A percentile compares a stretch with the other conserved stretches of the same genome.
Evolutionary conservation across 2,329 filamentous ascomycete genomes (phyloP).

Genomic region (Helminthosporium solani): DNA sequence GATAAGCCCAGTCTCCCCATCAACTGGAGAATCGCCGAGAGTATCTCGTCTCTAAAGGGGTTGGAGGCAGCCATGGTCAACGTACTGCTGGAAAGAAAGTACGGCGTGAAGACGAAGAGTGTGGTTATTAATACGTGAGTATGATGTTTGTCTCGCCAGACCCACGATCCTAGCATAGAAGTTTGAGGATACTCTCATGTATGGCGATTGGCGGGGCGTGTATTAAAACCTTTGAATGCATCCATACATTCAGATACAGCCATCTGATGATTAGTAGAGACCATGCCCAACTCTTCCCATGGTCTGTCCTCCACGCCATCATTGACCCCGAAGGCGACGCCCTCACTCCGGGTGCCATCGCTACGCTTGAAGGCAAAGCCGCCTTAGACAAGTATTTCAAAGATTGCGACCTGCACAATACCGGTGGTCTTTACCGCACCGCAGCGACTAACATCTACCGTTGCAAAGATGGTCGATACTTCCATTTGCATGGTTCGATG

Average conservation of each 20-base stretch:
- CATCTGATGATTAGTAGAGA: slow-evolving; percentile 26
- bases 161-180: too few relatives aligned
- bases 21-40: slow-evolving; percentile 60
- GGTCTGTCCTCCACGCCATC: slow-evolving; percentile 42
- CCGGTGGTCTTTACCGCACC: slow-evolving; percentile 25
- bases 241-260: too few relatives aligned
- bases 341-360: slow-evolving; percentile 12
- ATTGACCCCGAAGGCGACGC: slow-evolving; percentile 36
- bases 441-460: slow-evolving; percentile 51
- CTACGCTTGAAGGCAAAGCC: slow-evolving; percentile 16
- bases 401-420: slow-evolving; percentile 26
- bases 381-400: slow-evolving; percentile 29
- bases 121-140: slow-evolving; percentile 51
- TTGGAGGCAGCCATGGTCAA: slow-evolving; percentile 52
- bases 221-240: too few relatives aligned
- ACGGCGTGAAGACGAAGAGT: slow-evolving; percentile 42
- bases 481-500: slow-evolving; percentile 52
- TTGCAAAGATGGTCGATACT: slow-evolving; percentile 49
- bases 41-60: slow-evolving; percentile 52
- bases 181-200: too few relatives aligned
- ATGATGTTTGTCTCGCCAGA: too few relatives aligned
- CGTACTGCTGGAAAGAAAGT: slow-evolving; percentile 50
- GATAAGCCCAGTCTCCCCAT: slow-evolving; percentile 52
- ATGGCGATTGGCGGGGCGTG: too few relatives aligned
- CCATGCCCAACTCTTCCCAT: slow-evolving; percentile 49